These are phyloP conservation scores for Lactifluus piperatus DNA, from an alignment of 768 basidiomycete species.

Conservation along the genomic window DNA sequence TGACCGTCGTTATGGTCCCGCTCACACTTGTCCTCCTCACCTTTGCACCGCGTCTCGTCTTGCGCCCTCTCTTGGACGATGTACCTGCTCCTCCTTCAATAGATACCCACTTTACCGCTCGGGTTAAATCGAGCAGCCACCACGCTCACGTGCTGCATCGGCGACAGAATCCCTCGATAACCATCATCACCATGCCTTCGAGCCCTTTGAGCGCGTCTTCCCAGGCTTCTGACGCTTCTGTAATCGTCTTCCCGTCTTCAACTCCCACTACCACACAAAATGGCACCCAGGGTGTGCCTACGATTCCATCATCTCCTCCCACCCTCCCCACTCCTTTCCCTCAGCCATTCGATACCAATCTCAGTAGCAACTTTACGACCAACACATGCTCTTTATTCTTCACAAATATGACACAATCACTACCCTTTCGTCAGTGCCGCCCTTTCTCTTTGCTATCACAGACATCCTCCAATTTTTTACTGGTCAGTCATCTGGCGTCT, in stretches of 20 bases:
- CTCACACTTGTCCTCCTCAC: conserved; percentile 47
- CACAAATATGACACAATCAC: conserved; percentile 56
- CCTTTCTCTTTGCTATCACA: conserved; percentile 61
- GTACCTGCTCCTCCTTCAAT: conserved; percentile 26
- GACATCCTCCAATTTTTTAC: conserved; percentile 44
- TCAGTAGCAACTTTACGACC: conserved; percentile 61
- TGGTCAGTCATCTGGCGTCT: conserved; percentile 33
- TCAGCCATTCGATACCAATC: conserved; percentile 57
- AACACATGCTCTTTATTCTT: conserved; percentile 62
- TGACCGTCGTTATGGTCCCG: conserved; percentile 50
- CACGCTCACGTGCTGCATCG: neutral
- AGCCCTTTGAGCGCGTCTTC: neutral
- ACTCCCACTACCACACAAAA: conserved; percentile 23
- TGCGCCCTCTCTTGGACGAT: conserved; percentile 41
- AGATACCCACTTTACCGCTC: neutral
- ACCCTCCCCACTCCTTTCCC: conserved; percentile 68
- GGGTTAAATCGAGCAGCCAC: conserved; percentile 7
- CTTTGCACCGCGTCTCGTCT: conserved; percentile 40
- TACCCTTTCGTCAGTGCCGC: conserved; percentile 62
- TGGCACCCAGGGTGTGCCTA: conserved; percentile 28
- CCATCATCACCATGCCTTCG: neutral
- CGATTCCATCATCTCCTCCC: conserved; percentile 43
- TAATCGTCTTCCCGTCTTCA: conserved; percentile 15
- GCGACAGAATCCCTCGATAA: neutral
- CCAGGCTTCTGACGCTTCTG: neutral